Base-by-base conservation (phyloP, 106 monocot genomes). In the Iris macrosiphon region DNA sequence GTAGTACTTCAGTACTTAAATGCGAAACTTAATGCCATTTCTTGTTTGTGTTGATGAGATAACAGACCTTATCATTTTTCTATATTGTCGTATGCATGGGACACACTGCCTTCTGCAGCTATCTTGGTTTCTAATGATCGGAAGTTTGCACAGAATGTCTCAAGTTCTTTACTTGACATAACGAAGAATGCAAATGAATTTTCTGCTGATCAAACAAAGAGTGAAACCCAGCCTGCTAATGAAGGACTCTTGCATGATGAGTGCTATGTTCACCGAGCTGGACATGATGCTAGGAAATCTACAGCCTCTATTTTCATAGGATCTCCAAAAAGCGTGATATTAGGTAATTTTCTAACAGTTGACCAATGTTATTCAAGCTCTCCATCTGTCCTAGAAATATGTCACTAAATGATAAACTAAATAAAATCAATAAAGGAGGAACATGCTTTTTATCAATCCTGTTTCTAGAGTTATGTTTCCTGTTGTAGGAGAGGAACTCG, bases 141-240 rank as follows among this genome's bases (percentile, higher is more conserved):
- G n/a, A 13, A 9, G 22, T 61, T 40, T 58, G 17, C 19, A 44
- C 58, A 72, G 72, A 42, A 52, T 64, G 44, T 57, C 31, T 34
- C 52, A n/a, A n/a, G n/a, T n/a, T n/a, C n/a, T n/a, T n/a, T n/a
- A n/a, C n/a, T n/a, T n/a, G n/a, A n/a, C n/a, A n/a, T n/a, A n/a
- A n/a, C n/a, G n/a, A n/a, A n/a, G n/a, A n/a, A n/a, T n/a, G n/a
- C n/a, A n/a, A n/a, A n/a, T n/a, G n/a, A n/a, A n/a, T n/a, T n/a
- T n/a, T n/a, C n/a, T n/a, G n/a, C n/a, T n/a, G n/a, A n/a, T n/a
- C n/a, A n/a, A n/a, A n/a, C 27, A 26, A 32, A 33, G 31, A 43
- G 31, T 45, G 53, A 53, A 45, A 38, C 19, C 37, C 27, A 43
- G 11, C 23, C 7, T 22, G 10, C 41, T 18, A 28, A 32, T 23